Evolutionary conservation across 805 yeast species (phyloP).

Genomic region (Ogataea angusta): DNA sequence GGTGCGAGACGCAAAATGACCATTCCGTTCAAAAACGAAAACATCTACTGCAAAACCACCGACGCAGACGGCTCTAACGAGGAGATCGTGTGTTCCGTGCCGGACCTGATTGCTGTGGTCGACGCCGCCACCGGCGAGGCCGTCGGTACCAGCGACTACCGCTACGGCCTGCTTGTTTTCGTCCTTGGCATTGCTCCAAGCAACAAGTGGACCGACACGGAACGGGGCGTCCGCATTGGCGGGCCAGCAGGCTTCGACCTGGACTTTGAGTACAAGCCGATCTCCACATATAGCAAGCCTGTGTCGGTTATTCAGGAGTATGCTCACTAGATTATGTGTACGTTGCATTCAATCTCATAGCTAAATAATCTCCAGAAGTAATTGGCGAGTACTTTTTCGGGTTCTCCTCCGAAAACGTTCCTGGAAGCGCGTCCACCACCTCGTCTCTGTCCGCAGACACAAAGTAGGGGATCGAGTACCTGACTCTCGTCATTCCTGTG

Average conservation of each 20-base stretch:
- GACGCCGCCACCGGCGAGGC: constrained; percentile 45
- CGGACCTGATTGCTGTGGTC: constrained; percentile 43
- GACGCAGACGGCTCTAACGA: constrained; percentile 21
- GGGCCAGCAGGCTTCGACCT: constrained; percentile 39
- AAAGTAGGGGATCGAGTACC: constrained; percentile 32
- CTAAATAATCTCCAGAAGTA: constrained; percentile 24
- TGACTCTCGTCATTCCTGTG: constrained; percentile 17
- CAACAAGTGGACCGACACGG: constrained; percentile 35
- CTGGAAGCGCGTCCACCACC: constrained; percentile 23
- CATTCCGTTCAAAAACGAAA: constrained; percentile 51
- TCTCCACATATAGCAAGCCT: constrained; percentile 36
- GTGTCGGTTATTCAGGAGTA: constrained; percentile 40
- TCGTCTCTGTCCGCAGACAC: constrained; percentile 20
- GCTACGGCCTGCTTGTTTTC: constrained; percentile 43
- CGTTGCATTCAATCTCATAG: constrained; percentile 21
- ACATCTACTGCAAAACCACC: constrained; percentile 34
- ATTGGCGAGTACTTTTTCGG: constrained; percentile 22
- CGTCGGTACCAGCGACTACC: constrained; percentile 46
- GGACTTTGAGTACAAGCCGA: constrained; percentile 37
- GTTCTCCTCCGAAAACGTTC: constrained; percentile 14
- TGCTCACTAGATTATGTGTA: constrained; percentile 10
- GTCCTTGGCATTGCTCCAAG: constrained; percentile 41
- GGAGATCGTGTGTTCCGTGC: constrained; percentile 39
- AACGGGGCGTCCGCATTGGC: constrained; percentile 37
- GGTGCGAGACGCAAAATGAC: constrained; percentile 19